Percentiles rank a stretch among this genome's conserved stretches.
Evolutionary conservation across 139 green algal genomes (phyloP).

Genomic region (Choricystis sp.): DNA sequence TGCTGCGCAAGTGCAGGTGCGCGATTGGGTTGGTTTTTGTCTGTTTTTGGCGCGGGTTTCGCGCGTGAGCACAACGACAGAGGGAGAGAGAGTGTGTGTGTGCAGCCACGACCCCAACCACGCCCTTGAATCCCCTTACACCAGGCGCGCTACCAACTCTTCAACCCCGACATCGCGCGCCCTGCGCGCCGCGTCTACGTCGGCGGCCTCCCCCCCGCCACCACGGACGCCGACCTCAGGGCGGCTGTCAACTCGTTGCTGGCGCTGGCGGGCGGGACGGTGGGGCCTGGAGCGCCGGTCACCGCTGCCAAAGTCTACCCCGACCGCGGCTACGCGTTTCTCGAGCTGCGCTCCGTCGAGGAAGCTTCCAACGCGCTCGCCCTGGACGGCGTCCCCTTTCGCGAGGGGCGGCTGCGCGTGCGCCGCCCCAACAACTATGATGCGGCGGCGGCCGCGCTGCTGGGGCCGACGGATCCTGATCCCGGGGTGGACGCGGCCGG

Average conservation of each 20-base stretch:
- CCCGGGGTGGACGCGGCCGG: slow-evolving; percentile 35
- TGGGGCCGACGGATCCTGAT: slow-evolving; percentile 25
- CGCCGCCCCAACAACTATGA: not conserved
- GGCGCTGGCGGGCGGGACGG: too few species aligned
- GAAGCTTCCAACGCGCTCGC: slow-evolving; percentile 1
- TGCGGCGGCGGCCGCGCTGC: not conserved
- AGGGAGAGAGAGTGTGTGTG: too few species aligned
- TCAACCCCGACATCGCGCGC: slow-evolving; percentile 30
- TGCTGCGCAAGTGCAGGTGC: too few species aligned
- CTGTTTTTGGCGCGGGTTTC: too few species aligned
- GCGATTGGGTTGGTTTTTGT: too few species aligned
- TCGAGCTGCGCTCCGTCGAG: slow-evolving; percentile 1
- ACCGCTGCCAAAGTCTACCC: not conserved
- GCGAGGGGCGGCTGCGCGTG: not conserved
- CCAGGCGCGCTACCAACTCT: slow-evolving; percentile 25
- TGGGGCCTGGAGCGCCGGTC: not conserved
- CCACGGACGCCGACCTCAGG: not conserved
- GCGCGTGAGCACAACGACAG: too few species aligned
- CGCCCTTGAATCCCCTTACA: too few species aligned
- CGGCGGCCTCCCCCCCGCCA: not conserved
- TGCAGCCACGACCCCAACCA: too few species aligned
- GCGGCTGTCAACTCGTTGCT: slow-evolving; percentile 21
- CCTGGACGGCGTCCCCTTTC: not conserved
- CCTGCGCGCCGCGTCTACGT: slow-evolving; percentile 1
- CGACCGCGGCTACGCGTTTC: not conserved